Percentiles rank a stretch among this genome's conserved stretches.
These are phyloP conservation scores for Xenosphaeropsis pyriputrescens DNA, from an alignment of 2,329 filamentous ascomycete species.

Conservation along the genomic window DNA sequence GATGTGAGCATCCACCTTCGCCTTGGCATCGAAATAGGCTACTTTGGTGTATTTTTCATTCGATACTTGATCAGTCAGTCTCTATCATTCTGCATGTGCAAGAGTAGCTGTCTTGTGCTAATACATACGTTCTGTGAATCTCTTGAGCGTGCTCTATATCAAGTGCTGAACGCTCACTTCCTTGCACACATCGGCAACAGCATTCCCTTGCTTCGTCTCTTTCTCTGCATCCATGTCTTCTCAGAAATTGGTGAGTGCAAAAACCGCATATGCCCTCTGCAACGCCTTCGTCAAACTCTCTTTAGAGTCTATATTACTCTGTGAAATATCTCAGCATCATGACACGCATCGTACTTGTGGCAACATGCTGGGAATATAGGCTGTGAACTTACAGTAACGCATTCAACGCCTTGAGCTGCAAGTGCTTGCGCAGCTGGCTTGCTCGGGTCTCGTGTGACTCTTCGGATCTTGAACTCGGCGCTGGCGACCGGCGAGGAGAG, in stretches of 20 bases:
- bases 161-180: conserved; percentile 26
- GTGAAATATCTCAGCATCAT: not conserved
- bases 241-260: conserved; percentile 17
- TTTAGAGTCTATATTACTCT: conserved; percentile 26
- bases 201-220: conserved; percentile 29
- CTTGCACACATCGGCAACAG: conserved; percentile 30
- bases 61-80: conserved; percentile 12
- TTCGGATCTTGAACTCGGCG: conserved; percentile 24
- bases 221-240: conserved; percentile 22
- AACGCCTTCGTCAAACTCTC: conserved; percentile 19
- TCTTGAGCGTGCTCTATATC: conserved; percentile 28
- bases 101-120: not conserved
- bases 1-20: conserved; percentile 21
- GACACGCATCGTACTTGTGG: no score
- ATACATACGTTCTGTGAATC: conserved; percentile 23
- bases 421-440: no score
- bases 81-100: no score
- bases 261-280: conserved; percentile 17
- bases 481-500: conserved; percentile 23
- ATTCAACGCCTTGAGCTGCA: no score
- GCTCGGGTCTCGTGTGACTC: no score
- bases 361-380: conserved; percentile 8
- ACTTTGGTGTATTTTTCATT: conserved; percentile 23
- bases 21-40: conserved; percentile 22
- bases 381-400: conserved; percentile 12